These are phyloP conservation scores for Chlorophyllum brunneum DNA, from an alignment of 768 basidiomycete genomes.

Conservation along the genomic window DNA sequence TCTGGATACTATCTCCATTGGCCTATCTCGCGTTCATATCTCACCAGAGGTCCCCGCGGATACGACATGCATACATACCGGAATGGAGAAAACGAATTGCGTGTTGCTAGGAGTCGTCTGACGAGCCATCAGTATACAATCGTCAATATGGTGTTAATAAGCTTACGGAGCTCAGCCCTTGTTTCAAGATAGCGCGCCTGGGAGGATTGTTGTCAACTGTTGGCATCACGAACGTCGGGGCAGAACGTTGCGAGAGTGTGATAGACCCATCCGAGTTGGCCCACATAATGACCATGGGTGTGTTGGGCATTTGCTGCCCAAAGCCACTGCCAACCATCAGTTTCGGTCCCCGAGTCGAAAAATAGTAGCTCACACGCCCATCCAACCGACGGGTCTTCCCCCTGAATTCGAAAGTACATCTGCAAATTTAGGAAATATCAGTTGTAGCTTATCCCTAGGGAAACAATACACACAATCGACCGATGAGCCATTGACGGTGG, in stretches of 20 bases:
- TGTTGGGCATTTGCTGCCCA: slow-evolving; percentile 48
- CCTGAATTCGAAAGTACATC: slow-evolving; percentile 48
- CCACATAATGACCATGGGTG: slow-evolving; percentile 77
- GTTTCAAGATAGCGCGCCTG: slow-evolving; percentile 39
- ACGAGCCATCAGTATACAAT: slow-evolving; percentile 11
- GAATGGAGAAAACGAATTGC: slow-evolving; percentile 47
- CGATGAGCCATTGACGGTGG: slow-evolving; percentile 39
- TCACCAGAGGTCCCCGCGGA: neutral
- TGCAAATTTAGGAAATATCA: slow-evolving; percentile 17
- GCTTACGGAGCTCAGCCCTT: slow-evolving; percentile 36
- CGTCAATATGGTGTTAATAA: neutral
- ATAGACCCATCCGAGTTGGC: slow-evolving; percentile 54
- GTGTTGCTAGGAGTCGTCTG: slow-evolving; percentile 40
- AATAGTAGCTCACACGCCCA: slow-evolving; percentile 46
- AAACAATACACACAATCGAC: slow-evolving; percentile 35
- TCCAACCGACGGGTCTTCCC: slow-evolving; percentile 44
- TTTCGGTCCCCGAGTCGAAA: neutral
- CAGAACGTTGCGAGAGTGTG: slow-evolving; percentile 63
- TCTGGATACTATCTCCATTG: slow-evolving; percentile 34
- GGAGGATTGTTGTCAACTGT: slow-evolving; percentile 50
- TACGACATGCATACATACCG: slow-evolving; percentile 29
- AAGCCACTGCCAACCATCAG: slow-evolving; percentile 45
- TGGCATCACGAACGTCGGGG: slow-evolving; percentile 51
- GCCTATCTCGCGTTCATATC: slow-evolving; percentile 23
- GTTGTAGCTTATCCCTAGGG: neutral